These are phyloP conservation scores for Aspergillus proliferans DNA, from an alignment of 2,329 filamentous ascomycete genomes.

Conservation along the genomic window DNA sequence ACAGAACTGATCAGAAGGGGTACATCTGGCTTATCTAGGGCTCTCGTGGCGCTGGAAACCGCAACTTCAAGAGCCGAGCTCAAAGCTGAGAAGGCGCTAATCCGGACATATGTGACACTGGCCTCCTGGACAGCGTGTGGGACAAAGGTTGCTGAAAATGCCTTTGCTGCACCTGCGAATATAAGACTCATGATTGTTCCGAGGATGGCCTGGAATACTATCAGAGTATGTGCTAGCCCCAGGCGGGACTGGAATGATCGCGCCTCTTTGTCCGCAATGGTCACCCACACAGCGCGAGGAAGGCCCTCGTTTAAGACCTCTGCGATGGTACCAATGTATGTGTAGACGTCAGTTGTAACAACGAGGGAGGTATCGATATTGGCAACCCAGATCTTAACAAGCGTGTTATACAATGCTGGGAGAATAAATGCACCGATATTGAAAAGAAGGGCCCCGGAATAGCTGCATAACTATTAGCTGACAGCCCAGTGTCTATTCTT, in stretches of 20 bases:
- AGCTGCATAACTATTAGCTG: background rate
- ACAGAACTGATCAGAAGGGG: conserved; percentile 59
- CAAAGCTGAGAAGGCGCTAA: conserved; percentile 57
- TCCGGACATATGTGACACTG: conserved; percentile 59
- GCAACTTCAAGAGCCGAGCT: conserved; percentile 59
- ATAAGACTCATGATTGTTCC: conserved; percentile 56
- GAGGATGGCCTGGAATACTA: conserved; percentile 48
- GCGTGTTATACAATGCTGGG: background rate
- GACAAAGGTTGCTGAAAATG: conserved; percentile 58
- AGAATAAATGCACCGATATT: background rate
- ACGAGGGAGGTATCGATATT: conserved; percentile 59
- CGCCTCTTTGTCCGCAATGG: conserved; percentile 60
- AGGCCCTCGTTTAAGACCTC: conserved; percentile 69
- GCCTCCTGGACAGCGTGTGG: conserved; percentile 51
- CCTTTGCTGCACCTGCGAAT: conserved; percentile 50
- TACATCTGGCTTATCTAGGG: conserved; percentile 63
- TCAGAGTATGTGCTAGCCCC: conserved; percentile 55
- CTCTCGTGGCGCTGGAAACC: conserved; percentile 55
- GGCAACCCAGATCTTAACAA: conserved; percentile 55
- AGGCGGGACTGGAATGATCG: conserved; percentile 49
- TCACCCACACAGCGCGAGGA: conserved; percentile 60
- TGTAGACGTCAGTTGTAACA: conserved; percentile 61
- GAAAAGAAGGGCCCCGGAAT: background rate
- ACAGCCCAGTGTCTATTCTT: background rate
- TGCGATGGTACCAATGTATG: conserved; percentile 61